phyloP scores from a whole-genome alignment of 2,329 filamentous ascomycete genomes.

The Scolecobasidium constrictum region DNA sequence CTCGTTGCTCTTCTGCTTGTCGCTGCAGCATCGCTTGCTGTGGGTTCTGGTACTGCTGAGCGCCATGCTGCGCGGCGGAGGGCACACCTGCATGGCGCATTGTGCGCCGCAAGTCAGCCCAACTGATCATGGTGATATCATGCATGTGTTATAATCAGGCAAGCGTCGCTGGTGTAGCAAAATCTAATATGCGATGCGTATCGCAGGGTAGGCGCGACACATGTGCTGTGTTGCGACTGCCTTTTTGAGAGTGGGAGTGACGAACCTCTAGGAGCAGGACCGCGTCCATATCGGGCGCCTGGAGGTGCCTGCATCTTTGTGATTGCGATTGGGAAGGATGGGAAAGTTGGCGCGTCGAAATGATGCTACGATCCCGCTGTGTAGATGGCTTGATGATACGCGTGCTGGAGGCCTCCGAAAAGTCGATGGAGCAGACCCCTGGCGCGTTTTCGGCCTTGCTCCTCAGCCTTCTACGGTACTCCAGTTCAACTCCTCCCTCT shows the following conservation, averaged over 20 bases:
- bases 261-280: background rate
- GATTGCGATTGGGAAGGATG: too few species aligned
- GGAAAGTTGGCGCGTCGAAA: too few species aligned
- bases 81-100: slow-evolving; percentile 23
- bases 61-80: background rate
- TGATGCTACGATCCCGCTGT: too few species aligned
- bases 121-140: slow-evolving; percentile 29
- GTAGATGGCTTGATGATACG: background rate
- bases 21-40: slow-evolving; percentile 34
- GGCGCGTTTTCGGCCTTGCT: background rate
- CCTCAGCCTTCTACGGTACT: background rate
- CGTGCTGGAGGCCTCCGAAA: background rate
- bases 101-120: slow-evolving; percentile 36
- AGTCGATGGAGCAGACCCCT: background rate
- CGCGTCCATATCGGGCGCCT: background rate
- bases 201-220: background rate
- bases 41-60: slow-evolving; percentile 1
- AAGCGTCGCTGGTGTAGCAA: too few species aligned
- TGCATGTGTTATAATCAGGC: background rate
- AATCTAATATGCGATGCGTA: too few species aligned
- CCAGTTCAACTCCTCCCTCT: too few species aligned
- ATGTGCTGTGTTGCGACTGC: background rate
- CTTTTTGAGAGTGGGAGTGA: background rate
- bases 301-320: background rate
- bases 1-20: slow-evolving; percentile 35